Conservation (phyloP, 768 basidiomycete genomes). For the Paxillus involutus region DNA sequence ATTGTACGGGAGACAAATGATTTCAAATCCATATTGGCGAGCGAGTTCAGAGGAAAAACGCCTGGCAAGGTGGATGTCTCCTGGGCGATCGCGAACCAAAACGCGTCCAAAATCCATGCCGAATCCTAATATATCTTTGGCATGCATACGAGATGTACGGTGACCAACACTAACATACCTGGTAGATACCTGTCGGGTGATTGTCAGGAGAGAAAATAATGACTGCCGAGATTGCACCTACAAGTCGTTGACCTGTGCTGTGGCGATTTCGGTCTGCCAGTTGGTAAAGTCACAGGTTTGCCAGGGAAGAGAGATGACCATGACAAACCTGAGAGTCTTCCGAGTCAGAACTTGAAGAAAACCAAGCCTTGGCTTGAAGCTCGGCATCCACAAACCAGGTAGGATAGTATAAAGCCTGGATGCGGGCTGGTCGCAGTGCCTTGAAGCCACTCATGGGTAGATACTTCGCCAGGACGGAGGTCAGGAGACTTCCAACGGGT, state of each 20-base stretch:
- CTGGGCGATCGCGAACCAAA: conserved; percentile 33
- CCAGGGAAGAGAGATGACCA: neutral
- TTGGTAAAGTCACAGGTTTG: conserved; percentile 1
- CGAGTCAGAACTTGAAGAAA: conserved; percentile 20
- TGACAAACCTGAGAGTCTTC: conserved; percentile 24
- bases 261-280: conserved; percentile 31
- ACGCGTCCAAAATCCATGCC: conserved; percentile 40
- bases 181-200: conserved; percentile 26
- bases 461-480: conserved; percentile 35
- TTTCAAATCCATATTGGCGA: conserved; percentile 47
- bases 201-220: conserved; percentile 11
- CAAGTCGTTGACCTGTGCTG: conserved; percentile 43
- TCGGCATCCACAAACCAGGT: conserved; percentile 63
- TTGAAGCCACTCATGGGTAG: conserved; percentile 40
- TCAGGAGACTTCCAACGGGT: conserved; percentile 20
- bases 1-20: conserved; percentile 58
- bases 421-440: conserved; percentile 43
- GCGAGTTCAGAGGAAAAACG: conserved; percentile 49
- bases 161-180: conserved; percentile 15
- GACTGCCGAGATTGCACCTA: conserved; percentile 34
- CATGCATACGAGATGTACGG: neutral
- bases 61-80: conserved; percentile 29
- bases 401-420: conserved; percentile 60
- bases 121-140: conserved; percentile 11
- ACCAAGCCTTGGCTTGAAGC: conserved; percentile 38